Percentiles rank a stretch among this genome's conserved stretches.
These are phyloP conservation scores for Acanthochlamys bracteata DNA, from an alignment of 106 monocot genomes.

Conservation along the genomic window DNA sequence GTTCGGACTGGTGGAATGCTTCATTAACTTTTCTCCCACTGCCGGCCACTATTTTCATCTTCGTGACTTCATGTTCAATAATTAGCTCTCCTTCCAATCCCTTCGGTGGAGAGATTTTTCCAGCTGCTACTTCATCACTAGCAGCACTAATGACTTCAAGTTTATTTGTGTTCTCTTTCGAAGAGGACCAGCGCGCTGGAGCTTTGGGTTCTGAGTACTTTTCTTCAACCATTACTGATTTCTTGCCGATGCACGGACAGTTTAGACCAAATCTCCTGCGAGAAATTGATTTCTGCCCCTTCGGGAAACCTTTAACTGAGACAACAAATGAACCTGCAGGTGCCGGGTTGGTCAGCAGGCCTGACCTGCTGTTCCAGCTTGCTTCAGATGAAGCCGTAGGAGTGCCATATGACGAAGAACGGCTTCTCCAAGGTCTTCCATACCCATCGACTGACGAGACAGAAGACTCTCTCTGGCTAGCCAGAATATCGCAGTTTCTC, in stretches of 20 bases:
- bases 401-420: conserved; percentile 16
- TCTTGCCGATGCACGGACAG: conserved; percentile 62
- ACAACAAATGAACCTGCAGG: conserved; percentile 20
- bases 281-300: conserved; percentile 5
- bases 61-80: conserved; percentile 14
- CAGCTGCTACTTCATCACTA: neutral
- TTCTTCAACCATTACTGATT: conserved; percentile 50
- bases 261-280: conserved; percentile 28
- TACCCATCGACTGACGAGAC: conserved; percentile 9
- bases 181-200: neutral
- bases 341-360: conserved; percentile 36
- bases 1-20: conserved; percentile 2
- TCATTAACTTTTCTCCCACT: conserved; percentile 15
- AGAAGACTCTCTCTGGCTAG: neutral
- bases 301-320: conserved; percentile 13
- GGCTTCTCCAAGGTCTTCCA: neutral
- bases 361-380: conserved; percentile 68
- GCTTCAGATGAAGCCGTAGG: conserved; percentile 52
- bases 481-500: conserved; percentile 8
- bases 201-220: conserved; percentile 24
- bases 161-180: neutral
- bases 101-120: neutral
- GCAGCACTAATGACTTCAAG: neutral
- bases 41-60: conserved; percentile 22
- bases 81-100: conserved; percentile 10